Conservation (phyloP, 495 filamentous ascomycete genomes). For the Pyronema omphalodes region DNA sequence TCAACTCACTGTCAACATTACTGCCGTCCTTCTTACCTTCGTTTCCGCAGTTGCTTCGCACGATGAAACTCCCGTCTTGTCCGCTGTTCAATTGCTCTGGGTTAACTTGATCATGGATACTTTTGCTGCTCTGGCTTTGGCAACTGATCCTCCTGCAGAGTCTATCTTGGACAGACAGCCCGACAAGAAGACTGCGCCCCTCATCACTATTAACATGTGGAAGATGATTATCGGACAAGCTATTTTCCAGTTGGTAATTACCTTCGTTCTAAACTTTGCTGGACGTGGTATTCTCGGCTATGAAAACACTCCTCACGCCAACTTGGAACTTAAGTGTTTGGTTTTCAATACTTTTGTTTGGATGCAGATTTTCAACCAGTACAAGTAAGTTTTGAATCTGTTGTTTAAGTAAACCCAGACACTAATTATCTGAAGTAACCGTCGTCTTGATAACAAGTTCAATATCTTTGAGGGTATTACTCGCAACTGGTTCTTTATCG, state of each 20-base stretch:
- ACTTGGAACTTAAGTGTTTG: conserved; percentile 40
- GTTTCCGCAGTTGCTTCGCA: conserved; percentile 53
- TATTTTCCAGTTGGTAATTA: conserved; percentile 67
- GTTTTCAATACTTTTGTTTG: conserved; percentile 88
- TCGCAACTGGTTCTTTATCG: conserved; percentile 64
- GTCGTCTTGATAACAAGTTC: conserved; percentile 72
- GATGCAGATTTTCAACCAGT: conserved; percentile 89
- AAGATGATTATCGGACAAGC: conserved; percentile 85
- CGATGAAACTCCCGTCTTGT: conserved; percentile 54
- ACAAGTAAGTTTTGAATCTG: conserved; percentile 35
- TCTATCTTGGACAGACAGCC: conserved; percentile 56
- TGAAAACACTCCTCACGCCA: conserved; percentile 14
- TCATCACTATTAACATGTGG: conserved; percentile 74
- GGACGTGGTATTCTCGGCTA: conserved; percentile 47
- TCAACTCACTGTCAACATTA: conserved; percentile 83
- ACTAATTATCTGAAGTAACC: conserved; percentile 31
- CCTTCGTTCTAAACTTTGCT: conserved; percentile 57
- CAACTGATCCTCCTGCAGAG: conserved; percentile 60
- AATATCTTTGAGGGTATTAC: conserved; percentile 77
- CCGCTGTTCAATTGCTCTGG: conserved; percentile 75
- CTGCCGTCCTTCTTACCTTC: conserved; percentile 68
- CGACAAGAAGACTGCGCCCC: conserved; percentile 53
- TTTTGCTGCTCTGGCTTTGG: conserved; percentile 82
- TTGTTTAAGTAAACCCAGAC: background rate
- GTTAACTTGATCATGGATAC: conserved; percentile 92